phyloP scores from a whole-genome alignment of 208 protist genomes.

The Leishmania mexicana region DNA sequence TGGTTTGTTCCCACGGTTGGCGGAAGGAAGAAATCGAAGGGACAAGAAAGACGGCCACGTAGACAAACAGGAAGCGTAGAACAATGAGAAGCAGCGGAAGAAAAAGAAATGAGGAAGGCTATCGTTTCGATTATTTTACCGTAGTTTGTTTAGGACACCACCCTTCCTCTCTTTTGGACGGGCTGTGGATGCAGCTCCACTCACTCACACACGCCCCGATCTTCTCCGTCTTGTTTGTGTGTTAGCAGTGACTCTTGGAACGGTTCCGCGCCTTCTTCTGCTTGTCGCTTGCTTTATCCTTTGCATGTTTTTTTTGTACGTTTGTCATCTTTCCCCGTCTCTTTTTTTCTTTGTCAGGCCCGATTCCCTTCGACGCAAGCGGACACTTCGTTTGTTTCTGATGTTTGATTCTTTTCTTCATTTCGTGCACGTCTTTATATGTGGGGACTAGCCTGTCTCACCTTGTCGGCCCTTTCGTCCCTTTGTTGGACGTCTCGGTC shows the following conservation, averaged over 20 bases:
- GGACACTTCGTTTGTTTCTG: not conserved
- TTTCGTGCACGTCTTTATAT: not conserved
- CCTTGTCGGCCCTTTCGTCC: not conserved
- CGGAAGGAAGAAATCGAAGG: not conserved
- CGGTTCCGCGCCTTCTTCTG: not conserved
- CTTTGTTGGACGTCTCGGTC: not conserved
- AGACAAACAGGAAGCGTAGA: not conserved
- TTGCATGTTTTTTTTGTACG: not conserved
- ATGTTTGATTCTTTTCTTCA: not conserved
- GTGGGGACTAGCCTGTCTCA: not conserved
- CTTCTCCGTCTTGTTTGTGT: not conserved
- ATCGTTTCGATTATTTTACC: not conserved
- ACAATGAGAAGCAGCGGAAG: not conserved
- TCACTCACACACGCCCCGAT: not conserved
- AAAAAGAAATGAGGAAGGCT: not conserved
- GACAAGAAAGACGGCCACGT: not conserved
- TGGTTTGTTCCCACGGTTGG: not conserved
- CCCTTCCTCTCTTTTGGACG: no score
- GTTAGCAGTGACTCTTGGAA: not conserved
- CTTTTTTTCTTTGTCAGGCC: not conserved
- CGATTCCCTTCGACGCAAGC: not conserved
- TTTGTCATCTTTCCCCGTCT: not conserved
- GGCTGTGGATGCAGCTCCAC: not conserved
- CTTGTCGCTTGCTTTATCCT: not conserved
- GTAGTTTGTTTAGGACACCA: not conserved